Base-by-base conservation (phyloP, 495 filamentous ascomycete genomes). In the Xylaria castorea region DNA sequence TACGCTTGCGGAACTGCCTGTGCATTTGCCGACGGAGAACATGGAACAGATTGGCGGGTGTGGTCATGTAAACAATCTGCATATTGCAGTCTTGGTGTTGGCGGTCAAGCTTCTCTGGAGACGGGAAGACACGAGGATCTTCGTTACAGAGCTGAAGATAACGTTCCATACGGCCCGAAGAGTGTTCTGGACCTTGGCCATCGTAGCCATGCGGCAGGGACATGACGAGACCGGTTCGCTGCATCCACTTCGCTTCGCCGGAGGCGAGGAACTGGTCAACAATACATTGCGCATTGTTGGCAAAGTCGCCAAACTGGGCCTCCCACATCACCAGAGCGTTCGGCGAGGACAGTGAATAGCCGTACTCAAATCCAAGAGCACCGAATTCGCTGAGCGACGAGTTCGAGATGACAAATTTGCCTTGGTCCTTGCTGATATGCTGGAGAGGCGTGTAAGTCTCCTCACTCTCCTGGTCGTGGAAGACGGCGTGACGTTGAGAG, bases 51-150 rank as follows among this genome's bases (percentile, higher is more conserved):
- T 99, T 99, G 70, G 96, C 85, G 46, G 96, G 96, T 27, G 88
- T 91, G 32, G 95, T 99, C 91, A 95, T 93, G 88, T 93, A 97
- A 70, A 89, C 93, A 81, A 99, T 91, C 87, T 99, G 96, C 94
- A 99, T 97, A 85, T 99, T 99, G 88, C 93, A 97, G 84, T 99
- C 96, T 85, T 99, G 96, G 86, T 99, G 96, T 82, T 99, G 96
- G 77, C 96, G 94, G 40, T 97, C 91, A 62, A 98, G 89, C 87
- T 96, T 97, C 73, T 97, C 93, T 30, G 86, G 83, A 3, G 89
- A 84, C 60, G 96, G 96, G 90, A 94, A 98, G 72, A 97, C 86
- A 68, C 97, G 92, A 42, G 96, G 94, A 82, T 99, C 96, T 82
- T 99, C 96, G 84, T 99, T 98, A 85, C 93, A 97, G 74, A 99